Evolutionary conservation across 75 land plant species (phyloP), one percentile per base, ranked within the genome.

Genomic region (Adiantum capillusveneris): DNA sequence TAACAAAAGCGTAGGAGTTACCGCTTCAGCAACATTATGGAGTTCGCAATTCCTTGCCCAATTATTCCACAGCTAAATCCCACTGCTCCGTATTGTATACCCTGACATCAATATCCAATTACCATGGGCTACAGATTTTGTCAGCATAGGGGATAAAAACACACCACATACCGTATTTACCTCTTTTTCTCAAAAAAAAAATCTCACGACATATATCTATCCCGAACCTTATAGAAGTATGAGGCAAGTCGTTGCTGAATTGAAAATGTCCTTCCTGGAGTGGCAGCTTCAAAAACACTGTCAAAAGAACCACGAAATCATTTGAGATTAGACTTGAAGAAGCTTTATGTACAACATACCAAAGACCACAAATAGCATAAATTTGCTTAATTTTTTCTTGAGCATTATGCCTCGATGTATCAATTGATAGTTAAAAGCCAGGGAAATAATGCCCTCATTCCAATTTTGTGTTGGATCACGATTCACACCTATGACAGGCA

Each of bases 271-370:
- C 87, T 61, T 17, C 98, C 98, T 29, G 94, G 95, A 31, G 84
- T 79, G 69, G 76, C 83, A 44, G 90, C 98, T 73, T 93, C 98
- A 73, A 93, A 93, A 12, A 93, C 88, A 71, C 98, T 93, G 75
- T n/a, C n/a, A n/a, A n/a, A n/a, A n/a, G n/a, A n/a, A n/a, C n/a
- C n/a, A n/a, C n/a, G n/a, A n/a, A n/a, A n/a, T n/a, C n/a, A n/a
- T n/a, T n/a, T n/a, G n/a, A n/a, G n/a, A n/a, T n/a, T n/a, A n/a
- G n/a, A n/a, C n/a, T n/a, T n/a, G n/a, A n/a, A n/a, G n/a, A n/a
- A n/a, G n/a, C n/a, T n/a, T n/a, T n/a, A n/a, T n/a, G n/a, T n/a
- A n/a, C n/a, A n/a, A n/a, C n/a, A n/a, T n/a, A n/a, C n/a, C n/a
- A n/a, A n/a, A n/a, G n/a, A n/a, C n/a, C n/a, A n/a, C n/a, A n/a